phyloP scores from a whole-genome alignment of 2,329 filamentous ascomycete genomes.

The Trichoderma brevicompactum region DNA sequence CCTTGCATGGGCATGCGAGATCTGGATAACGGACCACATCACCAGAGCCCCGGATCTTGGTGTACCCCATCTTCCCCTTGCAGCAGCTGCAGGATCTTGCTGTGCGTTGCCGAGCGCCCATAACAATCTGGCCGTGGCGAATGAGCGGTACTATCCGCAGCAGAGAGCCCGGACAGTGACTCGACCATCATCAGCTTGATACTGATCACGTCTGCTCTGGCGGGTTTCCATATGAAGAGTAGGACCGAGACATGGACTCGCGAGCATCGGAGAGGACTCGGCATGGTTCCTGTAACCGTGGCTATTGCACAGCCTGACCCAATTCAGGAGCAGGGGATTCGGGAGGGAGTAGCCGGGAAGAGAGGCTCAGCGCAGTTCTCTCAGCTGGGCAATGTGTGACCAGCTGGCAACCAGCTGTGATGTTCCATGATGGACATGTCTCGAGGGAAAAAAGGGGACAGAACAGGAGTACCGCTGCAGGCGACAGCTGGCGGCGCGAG shows the following conservation, averaged over 20 bases:
- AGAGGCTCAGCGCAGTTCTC: constrained; percentile 27
- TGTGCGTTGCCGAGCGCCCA: neutral
- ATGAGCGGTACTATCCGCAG: neutral
- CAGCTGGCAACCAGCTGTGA: constrained; percentile 7
- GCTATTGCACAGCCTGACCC: neutral
- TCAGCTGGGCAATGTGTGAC: constrained; percentile 24
- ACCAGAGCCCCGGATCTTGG: constrained; percentile 17
- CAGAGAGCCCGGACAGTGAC: neutral
- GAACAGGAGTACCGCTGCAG: neutral
- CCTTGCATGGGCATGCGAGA: neutral
- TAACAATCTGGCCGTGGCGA: neutral
- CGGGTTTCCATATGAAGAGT: neutral
- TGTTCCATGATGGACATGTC: neutral
- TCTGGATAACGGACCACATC: neutral
- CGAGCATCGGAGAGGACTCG: constrained; percentile 19
- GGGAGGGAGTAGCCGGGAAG: constrained; percentile 29
- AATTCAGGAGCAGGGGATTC: neutral
- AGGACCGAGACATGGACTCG: constrained; percentile 23
- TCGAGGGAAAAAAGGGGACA: neutral
- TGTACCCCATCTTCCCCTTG: constrained; percentile 2
- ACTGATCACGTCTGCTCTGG: neutral
- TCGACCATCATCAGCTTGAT: constrained; percentile 11
- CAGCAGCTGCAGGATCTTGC: constrained; percentile 22
- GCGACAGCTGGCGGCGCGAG: constrained; percentile 1
- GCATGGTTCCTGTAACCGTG: neutral